phyloP scores from a whole-genome alignment of 208 protist species.

The Leptomonas pyrrhocoris region DNA sequence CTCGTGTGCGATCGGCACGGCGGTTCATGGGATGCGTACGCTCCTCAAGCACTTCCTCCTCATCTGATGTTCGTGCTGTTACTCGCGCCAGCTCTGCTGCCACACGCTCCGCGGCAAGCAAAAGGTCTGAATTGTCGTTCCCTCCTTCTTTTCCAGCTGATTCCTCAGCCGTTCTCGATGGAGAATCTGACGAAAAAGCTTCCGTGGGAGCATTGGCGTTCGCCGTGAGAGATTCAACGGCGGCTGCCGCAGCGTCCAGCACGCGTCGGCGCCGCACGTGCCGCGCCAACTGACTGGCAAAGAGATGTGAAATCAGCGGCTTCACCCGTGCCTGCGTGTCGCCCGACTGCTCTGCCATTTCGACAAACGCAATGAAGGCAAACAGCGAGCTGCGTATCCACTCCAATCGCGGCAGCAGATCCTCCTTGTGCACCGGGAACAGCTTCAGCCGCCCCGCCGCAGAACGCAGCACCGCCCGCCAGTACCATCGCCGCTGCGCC shows the following conservation, averaged over 20 bases:
- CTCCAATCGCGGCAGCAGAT: conserved; percentile 83
- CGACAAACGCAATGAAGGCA: conserved; percentile 80
- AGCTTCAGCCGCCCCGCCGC: conserved; percentile 59
- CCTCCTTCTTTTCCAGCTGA: not conserved
- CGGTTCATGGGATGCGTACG: conserved; percentile 69
- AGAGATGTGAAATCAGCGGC: conserved; percentile 67
- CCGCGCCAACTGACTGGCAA: conserved; percentile 56
- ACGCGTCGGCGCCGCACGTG: conserved; percentile 31
- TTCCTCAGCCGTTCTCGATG: no score
- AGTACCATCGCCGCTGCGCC: conserved; percentile 90
- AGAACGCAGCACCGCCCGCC: conserved; percentile 75
- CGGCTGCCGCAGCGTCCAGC: conserved; percentile 9
- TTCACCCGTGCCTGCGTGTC: conserved; percentile 47
- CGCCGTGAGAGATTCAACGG: not conserved
- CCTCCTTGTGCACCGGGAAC: conserved; percentile 71
- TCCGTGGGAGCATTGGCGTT: no score
- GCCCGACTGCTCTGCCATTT: conserved; percentile 68
- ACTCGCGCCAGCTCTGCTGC: conserved; percentile 40
- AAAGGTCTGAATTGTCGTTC: not conserved
- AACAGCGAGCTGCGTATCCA: conserved; percentile 82
- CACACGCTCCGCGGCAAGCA: conserved; percentile 18
- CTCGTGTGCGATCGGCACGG: conserved; percentile 54
- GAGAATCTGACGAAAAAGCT: no score
- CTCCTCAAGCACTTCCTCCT: conserved; percentile 57
- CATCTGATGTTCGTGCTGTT: conserved; percentile 42